Conservation (phyloP, 176 grass and related monocot genomes). For the Oryza coarctata region DNA sequence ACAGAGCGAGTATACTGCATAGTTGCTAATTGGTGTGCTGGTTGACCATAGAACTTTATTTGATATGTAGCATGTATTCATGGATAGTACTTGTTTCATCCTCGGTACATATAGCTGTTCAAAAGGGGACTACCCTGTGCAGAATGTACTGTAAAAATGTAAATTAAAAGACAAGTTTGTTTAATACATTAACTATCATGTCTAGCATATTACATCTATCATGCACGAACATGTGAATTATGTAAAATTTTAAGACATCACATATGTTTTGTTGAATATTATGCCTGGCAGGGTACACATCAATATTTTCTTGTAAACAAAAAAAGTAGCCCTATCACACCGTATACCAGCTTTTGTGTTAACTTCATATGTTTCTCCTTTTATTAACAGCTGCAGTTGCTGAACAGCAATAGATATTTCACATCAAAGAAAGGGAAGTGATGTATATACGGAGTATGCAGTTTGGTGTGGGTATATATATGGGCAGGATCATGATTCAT, state of each 20-base stretch:
- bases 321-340: background rate
- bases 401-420: background rate
- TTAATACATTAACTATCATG: background rate
- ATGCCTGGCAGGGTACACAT: background rate
- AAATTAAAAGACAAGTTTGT: background rate
- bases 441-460: background rate
- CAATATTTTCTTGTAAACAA: background rate
- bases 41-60: background rate
- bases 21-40: background rate
- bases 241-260: background rate
- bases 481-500: too few species aligned
- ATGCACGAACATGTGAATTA: background rate
- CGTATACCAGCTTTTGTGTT: too few species aligned
- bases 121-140: background rate
- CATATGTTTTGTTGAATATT: background rate
- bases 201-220: background rate
- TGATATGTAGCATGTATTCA: background rate
- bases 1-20: too few species aligned
- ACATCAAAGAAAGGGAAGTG: background rate
- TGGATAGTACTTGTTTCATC: background rate
- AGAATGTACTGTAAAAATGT: background rate
- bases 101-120: background rate
- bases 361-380: background rate
- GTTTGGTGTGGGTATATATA: background rate
- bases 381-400: background rate